phyloP scores from a whole-genome alignment of 2,329 filamentous ascomycete genomes.

The Talaromyces sp. region DNA sequence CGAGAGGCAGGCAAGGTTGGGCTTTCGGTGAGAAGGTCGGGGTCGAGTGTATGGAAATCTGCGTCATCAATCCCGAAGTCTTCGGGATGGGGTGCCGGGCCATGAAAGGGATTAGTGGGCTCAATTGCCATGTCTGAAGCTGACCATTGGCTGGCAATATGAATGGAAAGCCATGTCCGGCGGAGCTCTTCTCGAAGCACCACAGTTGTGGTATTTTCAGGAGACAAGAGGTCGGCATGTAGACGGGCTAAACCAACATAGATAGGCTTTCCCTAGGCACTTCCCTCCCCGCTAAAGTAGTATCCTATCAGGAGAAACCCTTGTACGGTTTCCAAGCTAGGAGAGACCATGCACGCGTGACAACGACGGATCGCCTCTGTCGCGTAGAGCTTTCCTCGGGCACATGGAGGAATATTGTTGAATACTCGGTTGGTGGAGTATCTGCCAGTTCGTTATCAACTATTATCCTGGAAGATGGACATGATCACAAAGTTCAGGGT shows the following conservation, averaged over 20 bases:
- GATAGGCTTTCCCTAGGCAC: not conserved
- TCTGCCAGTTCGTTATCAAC: not conserved
- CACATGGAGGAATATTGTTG: not conserved
- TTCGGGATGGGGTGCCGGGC: too few species aligned
- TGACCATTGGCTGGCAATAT: too few species aligned
- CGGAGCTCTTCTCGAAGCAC: not conserved
- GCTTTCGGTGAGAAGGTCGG: too few species aligned
- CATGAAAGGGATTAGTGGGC: too few species aligned
- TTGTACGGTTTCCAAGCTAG: not conserved
- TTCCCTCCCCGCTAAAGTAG: not conserved
- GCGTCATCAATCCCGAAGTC: too few species aligned
- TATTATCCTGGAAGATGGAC: not conserved
- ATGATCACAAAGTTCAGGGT: not conserved
- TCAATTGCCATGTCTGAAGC: too few species aligned
- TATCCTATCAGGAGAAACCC: not conserved
- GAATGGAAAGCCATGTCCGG: too few species aligned
- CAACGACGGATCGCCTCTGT: not conserved
- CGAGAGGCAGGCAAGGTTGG: too few species aligned
- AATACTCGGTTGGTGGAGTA: not conserved
- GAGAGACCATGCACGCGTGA: not conserved
- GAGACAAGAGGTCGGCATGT: not conserved
- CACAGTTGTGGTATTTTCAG: not conserved
- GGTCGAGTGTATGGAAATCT: too few species aligned
- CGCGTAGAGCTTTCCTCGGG: not conserved
- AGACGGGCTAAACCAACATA: not conserved